Base-by-base conservation (phyloP, 306 rosid genomes). In the Dalbergia oliveri region DNA sequence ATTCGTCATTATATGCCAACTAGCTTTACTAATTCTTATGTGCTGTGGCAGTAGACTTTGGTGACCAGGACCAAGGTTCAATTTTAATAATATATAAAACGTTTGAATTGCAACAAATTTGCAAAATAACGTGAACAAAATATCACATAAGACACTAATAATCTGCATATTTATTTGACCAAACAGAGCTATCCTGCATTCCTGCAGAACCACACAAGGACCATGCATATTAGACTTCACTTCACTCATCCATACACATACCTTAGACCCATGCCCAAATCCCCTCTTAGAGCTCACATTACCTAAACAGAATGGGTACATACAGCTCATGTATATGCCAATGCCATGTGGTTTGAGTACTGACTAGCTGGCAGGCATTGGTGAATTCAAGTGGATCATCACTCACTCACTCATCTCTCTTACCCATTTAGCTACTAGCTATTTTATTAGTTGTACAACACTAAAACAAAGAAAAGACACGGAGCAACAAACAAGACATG, bases 401-500 rank as follows among this genome's bases (percentile, higher is more conserved):
- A 44, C 70, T 44, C 19, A 12, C 39, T 35, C 39, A 37, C 41
- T 37, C 41, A 37, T 19, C 70, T 18, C 79, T 65, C 76, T 41
- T 56, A 51, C 59, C 70, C 62, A 66, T 78, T 54, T 49, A 37
- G 57, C 84, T 79, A 60, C 6, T 53, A 68, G 58, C 63, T 59
- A 62, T 54, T 50, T 85, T 72, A 78, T 84, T 76, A n/a, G 26
- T 72, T 70, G 79, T 72, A 21, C 26, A 83, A 72, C 58, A 69
- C 80, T 33, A 79, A 79, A 69, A 66, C 47, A 79, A 74, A 71
- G 66, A 47, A 61, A 80, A 72, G 73, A 63, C 84, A 58, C 72
- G 5, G 9, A 74, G 11, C 74, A 26, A 26, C 31, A 26, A 56
- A 73, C 77, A 13, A 13, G 64, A 80, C 79, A 59, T 35, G 0